These are phyloP conservation scores for Colletotrichum magnum DNA, from an alignment of 2,329 filamentous ascomycete genomes.

Conservation along the genomic window DNA sequence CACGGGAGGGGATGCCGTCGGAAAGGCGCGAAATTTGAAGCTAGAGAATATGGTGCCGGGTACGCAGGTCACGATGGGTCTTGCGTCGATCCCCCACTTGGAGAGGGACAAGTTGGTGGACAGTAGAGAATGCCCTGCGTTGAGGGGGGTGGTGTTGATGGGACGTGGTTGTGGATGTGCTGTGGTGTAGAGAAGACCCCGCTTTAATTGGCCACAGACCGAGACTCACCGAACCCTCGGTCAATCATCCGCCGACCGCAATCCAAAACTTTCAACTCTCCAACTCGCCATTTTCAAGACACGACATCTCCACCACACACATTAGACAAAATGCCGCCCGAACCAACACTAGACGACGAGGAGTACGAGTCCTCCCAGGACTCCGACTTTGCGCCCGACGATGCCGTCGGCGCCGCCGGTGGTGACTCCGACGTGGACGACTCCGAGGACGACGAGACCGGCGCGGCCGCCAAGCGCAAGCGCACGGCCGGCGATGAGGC, in stretches of 20 bases:
- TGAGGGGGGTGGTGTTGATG: no score
- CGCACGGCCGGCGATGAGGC: slow-evolving; percentile 48
- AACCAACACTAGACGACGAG: slow-evolving; percentile 59
- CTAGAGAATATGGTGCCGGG: no score
- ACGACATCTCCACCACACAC: slow-evolving; percentile 3
- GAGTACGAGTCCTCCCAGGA: slow-evolving; percentile 80
- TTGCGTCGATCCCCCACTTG: no score
- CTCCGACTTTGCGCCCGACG: slow-evolving; percentile 79
- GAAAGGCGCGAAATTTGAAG: no score
- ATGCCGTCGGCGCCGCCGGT: slow-evolving; percentile 56
- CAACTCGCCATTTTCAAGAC: not conserved
- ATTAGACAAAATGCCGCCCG: slow-evolving; percentile 58
- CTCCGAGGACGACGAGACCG: slow-evolving; percentile 56
- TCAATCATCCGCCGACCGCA: slow-evolving; percentile 28
- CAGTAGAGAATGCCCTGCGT: no score
- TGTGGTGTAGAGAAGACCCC: no score
- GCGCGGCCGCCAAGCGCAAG: slow-evolving; percentile 52
- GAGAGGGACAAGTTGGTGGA: no score
- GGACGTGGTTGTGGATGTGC: no score
- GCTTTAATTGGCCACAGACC: slow-evolving; percentile 22
- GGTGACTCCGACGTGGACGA: slow-evolving; percentile 66
- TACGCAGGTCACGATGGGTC: no score
- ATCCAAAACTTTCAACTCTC: slow-evolving; percentile 14
- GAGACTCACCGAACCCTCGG: slow-evolving; percentile 22
- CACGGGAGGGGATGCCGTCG: no score